phyloP scores from a whole-genome alignment of 2,329 filamentous ascomycete genomes.

The Fusarium neocosmosporiellum region DNA sequence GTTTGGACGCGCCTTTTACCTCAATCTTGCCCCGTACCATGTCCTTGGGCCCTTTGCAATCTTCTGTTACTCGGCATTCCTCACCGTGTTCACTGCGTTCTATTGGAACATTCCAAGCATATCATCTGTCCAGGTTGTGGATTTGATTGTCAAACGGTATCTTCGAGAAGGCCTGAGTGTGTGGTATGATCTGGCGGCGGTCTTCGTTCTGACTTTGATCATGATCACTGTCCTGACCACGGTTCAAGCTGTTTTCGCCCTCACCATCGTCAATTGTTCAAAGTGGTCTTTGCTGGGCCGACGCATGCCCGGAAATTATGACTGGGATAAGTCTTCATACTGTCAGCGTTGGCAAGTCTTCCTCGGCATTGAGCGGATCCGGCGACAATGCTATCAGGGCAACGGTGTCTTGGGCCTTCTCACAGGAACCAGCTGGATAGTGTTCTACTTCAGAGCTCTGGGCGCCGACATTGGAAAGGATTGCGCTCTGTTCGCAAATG shows the following conservation, averaged over 20 bases:
- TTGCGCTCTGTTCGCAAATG: constrained; percentile 66
- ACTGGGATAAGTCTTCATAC: constrained; percentile 68
- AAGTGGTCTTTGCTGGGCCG: constrained; percentile 66
- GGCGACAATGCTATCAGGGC: constrained; percentile 61
- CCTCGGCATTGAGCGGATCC: constrained; percentile 62
- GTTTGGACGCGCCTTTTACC: constrained; percentile 68
- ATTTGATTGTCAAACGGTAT: constrained; percentile 45
- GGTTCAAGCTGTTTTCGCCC: constrained; percentile 55
- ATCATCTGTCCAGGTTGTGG: constrained; percentile 59
- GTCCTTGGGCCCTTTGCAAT: constrained; percentile 61
- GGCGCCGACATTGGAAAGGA: constrained; percentile 66
- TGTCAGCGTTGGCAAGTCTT: constrained; percentile 70
- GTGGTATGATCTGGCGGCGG: constrained; percentile 48
- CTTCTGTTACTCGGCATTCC: constrained; percentile 61
- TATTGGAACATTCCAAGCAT: constrained; percentile 65
- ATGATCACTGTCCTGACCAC: constrained; percentile 57
- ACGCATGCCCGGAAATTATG: constrained; percentile 62
- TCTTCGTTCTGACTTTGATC: constrained; percentile 55
- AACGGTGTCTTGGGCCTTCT: constrained; percentile 64
- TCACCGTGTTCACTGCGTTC: constrained; percentile 57
- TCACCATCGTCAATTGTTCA: constrained; percentile 55
- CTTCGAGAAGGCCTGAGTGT: constrained; percentile 36
- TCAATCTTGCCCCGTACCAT: constrained; percentile 60
- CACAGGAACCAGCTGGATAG: constrained; percentile 63
- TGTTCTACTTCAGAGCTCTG: constrained; percentile 64